Conservation (phyloP, 192 early-diverging fungal genomes). For the Umbelopsis ramanniana region DNA sequence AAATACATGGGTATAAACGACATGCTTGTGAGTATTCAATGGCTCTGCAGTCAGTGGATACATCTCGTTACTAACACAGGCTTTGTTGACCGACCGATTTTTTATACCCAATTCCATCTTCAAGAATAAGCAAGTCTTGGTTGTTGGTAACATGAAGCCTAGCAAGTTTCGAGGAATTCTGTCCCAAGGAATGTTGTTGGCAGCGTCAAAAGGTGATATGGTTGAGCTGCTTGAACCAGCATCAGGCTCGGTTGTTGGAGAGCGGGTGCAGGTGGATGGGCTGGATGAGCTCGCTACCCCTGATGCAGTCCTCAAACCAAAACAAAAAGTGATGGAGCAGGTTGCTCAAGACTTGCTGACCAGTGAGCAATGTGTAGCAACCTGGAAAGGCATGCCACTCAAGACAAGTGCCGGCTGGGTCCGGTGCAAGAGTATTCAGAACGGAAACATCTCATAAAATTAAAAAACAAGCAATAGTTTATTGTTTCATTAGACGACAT, state of each 20-base stretch:
- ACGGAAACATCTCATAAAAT: constrained; percentile 32
- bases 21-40: constrained; percentile 45
- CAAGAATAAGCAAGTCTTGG: constrained; percentile 52
- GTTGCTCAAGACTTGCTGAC: constrained; percentile 22
- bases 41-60: too few relatives aligned
- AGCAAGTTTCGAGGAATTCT: constrained; percentile 64
- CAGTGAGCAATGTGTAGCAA: constrained; percentile 28
- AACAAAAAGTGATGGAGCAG: constrained; percentile 36
- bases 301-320: constrained; percentile 31
- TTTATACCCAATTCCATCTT: too few relatives aligned
- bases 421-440: constrained; percentile 25
- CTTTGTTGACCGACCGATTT: too few relatives aligned
- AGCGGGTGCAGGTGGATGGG: constrained; percentile 54
- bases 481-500: not conserved
- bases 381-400: constrained; percentile 29
- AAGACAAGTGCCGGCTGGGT: constrained; percentile 17
- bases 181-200: constrained; percentile 70
- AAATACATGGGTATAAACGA: constrained; percentile 51
- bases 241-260: constrained; percentile 54
- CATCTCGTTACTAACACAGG: too few relatives aligned
- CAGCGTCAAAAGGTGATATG: constrained; percentile 56
- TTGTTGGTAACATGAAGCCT: constrained; percentile 69
- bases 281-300: constrained; percentile 34
- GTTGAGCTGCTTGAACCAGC: constrained; percentile 62
- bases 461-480: not conserved